These are phyloP conservation scores for Russula sp. DNA, from an alignment of 768 basidiomycete species.

Conservation along the genomic window DNA sequence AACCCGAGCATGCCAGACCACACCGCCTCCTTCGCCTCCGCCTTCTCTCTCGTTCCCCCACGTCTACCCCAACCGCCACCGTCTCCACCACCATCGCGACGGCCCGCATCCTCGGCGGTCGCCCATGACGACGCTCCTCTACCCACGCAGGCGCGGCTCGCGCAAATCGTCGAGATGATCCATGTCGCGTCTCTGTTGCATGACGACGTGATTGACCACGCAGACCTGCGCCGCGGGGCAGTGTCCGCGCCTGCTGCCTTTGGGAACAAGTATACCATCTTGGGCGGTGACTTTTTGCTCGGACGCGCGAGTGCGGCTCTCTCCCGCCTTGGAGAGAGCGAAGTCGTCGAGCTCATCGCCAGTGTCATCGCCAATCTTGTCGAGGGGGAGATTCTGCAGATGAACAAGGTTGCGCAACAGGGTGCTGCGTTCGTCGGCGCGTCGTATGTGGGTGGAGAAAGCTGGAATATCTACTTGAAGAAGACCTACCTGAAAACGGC, in stretches of 20 bases:
- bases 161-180: constrained; percentile 97
- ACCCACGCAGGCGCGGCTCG: constrained; percentile 85
- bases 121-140: constrained; percentile 42
- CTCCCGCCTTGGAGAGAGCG: constrained; percentile 73
- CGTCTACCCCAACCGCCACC: constrained; percentile 32
- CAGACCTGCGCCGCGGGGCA: constrained; percentile 60
- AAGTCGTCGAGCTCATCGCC: constrained; percentile 90
- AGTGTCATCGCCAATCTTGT: constrained; percentile 91
- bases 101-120: constrained; percentile 24
- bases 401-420: constrained; percentile 45
- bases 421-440: constrained; percentile 27
- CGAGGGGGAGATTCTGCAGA: constrained; percentile 92
- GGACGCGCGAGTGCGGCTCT: constrained; percentile 86
- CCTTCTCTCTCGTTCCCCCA: constrained; percentile 46
- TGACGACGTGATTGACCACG: constrained; percentile 78
- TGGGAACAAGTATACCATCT: constrained; percentile 89
- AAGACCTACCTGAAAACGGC: constrained; percentile 94
- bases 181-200: constrained; percentile 92
- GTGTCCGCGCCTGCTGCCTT: constrained; percentile 68
- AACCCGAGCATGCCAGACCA: constrained; percentile 83
- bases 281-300: constrained; percentile 93
- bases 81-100: constrained; percentile 29
- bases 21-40: constrained; percentile 54
- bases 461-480: constrained; percentile 75
- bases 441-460: constrained; percentile 35